These are phyloP conservation scores for Acmispon strigosus DNA, from an alignment of 306 rosid genomes.

Conservation along the genomic window DNA sequence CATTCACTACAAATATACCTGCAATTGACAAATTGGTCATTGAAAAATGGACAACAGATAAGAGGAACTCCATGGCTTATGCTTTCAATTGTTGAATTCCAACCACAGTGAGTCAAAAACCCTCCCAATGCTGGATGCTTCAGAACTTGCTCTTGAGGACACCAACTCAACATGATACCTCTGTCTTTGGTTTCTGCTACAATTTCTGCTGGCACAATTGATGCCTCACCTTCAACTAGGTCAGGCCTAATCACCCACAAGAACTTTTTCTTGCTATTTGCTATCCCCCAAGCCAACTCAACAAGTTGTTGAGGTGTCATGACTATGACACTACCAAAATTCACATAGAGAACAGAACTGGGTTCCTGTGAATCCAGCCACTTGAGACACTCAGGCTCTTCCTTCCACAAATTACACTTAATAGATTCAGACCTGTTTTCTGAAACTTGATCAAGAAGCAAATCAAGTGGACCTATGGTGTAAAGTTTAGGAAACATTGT, in stretches of 20 bases:
- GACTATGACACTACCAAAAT: constrained; percentile 35
- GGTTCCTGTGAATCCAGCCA: constrained; percentile 42
- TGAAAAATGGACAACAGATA: constrained; percentile 37
- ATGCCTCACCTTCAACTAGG: constrained; percentile 22
- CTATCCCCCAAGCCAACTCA: constrained; percentile 49
- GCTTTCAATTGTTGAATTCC: constrained; percentile 46
- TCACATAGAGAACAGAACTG: constrained; percentile 33
- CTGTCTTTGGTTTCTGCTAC: constrained; percentile 23
- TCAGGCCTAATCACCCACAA: constrained; percentile 52
- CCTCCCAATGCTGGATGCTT: constrained; percentile 39
- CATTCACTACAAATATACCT: constrained; percentile 32
- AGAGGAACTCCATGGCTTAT: constrained; percentile 34
- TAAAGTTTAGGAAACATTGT: constrained; percentile 29
- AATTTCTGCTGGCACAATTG: constrained; percentile 25
- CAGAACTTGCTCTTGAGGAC: constrained; percentile 46
- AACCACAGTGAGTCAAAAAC: constrained; percentile 40
- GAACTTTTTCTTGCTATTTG: constrained; percentile 28
- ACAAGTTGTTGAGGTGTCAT: constrained; percentile 31
- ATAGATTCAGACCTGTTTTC: background rate
- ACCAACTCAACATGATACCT: constrained; percentile 36
- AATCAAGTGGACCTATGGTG: constrained; percentile 38
- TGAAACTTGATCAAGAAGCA: constrained; percentile 23
- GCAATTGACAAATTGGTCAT: constrained; percentile 29
- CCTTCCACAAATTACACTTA: constrained; percentile 39
- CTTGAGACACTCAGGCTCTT: constrained; percentile 33